Percentiles rank a stretch among this genome's conserved stretches.
Evolutionary conservation across 164 flowering plant genomes (phyloP).

Genomic region (Aristolochia fimbriata): DNA sequence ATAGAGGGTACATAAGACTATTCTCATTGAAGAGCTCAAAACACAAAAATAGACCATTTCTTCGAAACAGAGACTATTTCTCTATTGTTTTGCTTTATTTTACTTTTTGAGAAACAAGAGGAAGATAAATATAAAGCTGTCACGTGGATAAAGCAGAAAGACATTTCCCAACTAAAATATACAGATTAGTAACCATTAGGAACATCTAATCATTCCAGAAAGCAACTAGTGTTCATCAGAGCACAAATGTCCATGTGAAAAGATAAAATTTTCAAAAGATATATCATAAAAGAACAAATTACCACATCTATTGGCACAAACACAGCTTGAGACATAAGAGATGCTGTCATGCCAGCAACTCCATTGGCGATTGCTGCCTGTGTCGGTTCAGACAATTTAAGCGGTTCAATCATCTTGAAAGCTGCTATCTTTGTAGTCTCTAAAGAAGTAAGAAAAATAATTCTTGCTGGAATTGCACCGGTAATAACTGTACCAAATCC

Average conservation of each 20-base stretch:
- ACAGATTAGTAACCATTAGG: too few species aligned
- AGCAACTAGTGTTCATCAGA: neutral
- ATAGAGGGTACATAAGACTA: too few species aligned
- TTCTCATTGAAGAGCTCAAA: too few species aligned
- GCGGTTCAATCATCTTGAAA: constrained; percentile 56
- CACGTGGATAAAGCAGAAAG: too few species aligned
- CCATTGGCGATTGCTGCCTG: constrained; percentile 95
- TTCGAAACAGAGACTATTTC: too few species aligned
- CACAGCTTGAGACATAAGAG: constrained; percentile 70
- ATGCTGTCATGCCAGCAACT: constrained; percentile 82
- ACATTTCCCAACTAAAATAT: too few species aligned
- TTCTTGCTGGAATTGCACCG: constrained; percentile 92
- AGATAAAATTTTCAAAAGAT: neutral
- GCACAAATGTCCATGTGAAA: neutral
- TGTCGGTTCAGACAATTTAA: constrained; percentile 69
- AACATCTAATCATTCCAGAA: too few species aligned
- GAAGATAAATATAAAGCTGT: too few species aligned
- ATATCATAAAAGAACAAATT: constrained; percentile 10
- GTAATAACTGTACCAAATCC: constrained; percentile 95
- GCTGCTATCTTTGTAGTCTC: constrained; percentile 88
- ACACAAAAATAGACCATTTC: too few species aligned
- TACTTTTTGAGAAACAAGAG: too few species aligned
- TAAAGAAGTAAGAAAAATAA: constrained; percentile 77
- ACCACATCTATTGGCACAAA: constrained; percentile 99
- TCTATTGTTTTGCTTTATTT: too few species aligned